Percentiles rank a stretch among this genome's conserved stretches.
Conservation (phyloP, 352 stramenopile species). For the Phytophthora multivora region DNA sequence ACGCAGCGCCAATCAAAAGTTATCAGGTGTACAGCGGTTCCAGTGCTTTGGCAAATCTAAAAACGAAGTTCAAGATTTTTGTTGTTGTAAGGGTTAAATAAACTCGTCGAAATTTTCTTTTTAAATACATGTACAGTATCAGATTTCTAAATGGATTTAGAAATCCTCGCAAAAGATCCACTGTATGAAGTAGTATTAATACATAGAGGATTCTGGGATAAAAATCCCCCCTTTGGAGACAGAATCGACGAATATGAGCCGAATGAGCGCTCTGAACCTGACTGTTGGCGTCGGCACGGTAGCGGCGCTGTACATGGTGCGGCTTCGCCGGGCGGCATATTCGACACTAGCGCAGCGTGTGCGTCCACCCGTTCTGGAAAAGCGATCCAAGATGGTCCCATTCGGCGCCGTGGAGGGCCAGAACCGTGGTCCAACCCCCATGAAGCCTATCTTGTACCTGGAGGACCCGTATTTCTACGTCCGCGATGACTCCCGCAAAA, state of each 20-base stretch:
- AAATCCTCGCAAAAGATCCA: too few species aligned
- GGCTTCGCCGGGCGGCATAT: slow-evolving; percentile 63
- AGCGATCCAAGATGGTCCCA: slow-evolving; percentile 80
- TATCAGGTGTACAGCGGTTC: too few species aligned
- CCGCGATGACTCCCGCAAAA: slow-evolving; percentile 92
- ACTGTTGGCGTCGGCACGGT: slow-evolving; percentile 59
- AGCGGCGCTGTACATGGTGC: slow-evolving; percentile 64
- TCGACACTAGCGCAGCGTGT: slow-evolving; percentile 49
- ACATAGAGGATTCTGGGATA: too few species aligned
- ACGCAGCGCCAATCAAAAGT: too few species aligned
- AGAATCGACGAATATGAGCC: slow-evolving; percentile 46
- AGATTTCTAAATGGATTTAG: too few species aligned
- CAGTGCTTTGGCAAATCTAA: too few species aligned
- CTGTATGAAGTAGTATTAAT: too few species aligned
- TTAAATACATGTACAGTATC: too few species aligned
- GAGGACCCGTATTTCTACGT: slow-evolving; percentile 97
- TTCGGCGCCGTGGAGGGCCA: slow-evolving; percentile 80
- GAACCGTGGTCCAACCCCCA: slow-evolving; percentile 84
- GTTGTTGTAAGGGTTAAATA: too few species aligned
- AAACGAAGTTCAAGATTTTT: too few species aligned
- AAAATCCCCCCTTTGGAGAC: too few species aligned
- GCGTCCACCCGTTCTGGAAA: slow-evolving; percentile 65
- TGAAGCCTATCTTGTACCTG: slow-evolving; percentile 90
- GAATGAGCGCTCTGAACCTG: slow-evolving; percentile 54
- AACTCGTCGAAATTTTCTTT: too few species aligned